Evolutionary conservation across 2,329 filamentous ascomycete genomes (phyloP).

Genomic region (Lecanosticta acicola): DNA sequence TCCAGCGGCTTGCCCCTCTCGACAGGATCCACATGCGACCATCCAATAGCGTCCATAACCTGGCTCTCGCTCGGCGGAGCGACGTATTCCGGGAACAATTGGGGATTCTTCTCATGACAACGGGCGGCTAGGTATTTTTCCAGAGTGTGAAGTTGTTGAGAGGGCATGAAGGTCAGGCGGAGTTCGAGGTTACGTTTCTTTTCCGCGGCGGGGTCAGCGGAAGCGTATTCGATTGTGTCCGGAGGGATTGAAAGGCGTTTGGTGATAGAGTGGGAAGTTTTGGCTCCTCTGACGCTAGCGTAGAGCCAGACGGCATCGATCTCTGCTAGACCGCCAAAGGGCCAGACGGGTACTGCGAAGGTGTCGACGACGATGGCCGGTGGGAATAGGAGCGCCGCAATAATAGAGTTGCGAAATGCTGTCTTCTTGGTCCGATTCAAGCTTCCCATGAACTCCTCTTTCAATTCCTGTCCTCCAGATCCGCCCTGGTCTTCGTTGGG

Average conservation of each 20-base stretch:
- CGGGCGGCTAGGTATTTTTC: constrained; percentile 36
- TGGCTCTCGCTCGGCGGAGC: constrained; percentile 36
- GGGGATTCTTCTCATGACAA: constrained; percentile 35
- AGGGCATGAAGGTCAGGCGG: constrained; percentile 34
- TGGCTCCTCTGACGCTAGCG: constrained; percentile 43
- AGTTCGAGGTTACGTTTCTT: constrained; percentile 32
- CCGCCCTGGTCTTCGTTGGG: constrained; percentile 19
- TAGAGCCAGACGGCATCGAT: constrained; percentile 20
- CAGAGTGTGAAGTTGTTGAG: constrained; percentile 34
- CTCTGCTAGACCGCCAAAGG: constrained; percentile 26
- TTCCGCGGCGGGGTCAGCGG: neutral
- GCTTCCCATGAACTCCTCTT: constrained; percentile 38
- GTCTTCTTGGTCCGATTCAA: constrained; percentile 40
- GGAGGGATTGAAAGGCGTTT: constrained; percentile 30
- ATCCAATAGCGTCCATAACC: constrained; percentile 37
- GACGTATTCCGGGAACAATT: constrained; percentile 32
- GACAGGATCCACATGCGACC: neutral
- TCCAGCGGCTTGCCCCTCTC: neutral
- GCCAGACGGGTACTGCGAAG: constrained; percentile 33
- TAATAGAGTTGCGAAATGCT: constrained; percentile 39
- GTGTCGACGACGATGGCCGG: constrained; percentile 33
- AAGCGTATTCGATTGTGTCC: neutral
- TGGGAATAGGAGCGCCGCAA: constrained; percentile 41
- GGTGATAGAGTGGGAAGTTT: constrained; percentile 37
- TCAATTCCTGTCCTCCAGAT: constrained; percentile 26